Evolutionary conservation across 495 filamentous ascomycete genomes (phyloP).

Genomic region (Penicillium manginii): DNA sequence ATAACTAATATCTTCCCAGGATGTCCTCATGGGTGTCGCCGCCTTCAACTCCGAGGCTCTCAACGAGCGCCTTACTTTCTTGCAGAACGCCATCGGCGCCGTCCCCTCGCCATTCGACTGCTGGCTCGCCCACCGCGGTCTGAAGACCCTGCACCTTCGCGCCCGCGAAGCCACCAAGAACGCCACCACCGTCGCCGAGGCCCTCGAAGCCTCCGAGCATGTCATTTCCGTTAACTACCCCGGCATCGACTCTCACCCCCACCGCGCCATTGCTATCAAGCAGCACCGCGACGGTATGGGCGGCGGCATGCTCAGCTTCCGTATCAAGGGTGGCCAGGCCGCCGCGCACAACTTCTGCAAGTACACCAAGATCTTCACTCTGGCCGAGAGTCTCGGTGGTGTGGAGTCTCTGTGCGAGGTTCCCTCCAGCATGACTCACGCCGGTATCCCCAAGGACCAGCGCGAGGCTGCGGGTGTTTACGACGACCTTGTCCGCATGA

Average conservation of each 20-base stretch:
- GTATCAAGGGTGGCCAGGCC: conserved; percentile 82
- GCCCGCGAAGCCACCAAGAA: conserved; percentile 83
- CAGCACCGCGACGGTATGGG: conserved; percentile 96
- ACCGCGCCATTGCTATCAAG: conserved; percentile 79
- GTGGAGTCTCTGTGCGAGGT: conserved; percentile 93
- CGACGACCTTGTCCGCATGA: conserved; percentile 93
- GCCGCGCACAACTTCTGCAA: conserved; percentile 94
- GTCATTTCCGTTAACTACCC: conserved; percentile 94
- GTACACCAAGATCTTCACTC: conserved; percentile 82
- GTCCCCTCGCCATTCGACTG: conserved; percentile 94
- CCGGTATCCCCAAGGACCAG: conserved; percentile 87
- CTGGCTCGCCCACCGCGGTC: conserved; percentile 97
- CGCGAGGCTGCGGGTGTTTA: conserved; percentile 93
- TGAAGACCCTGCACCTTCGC: conserved; percentile 95
- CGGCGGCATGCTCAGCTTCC: conserved; percentile 96
- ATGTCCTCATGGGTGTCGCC: conserved; percentile 97
- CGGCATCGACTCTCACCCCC: conserved; percentile 82
- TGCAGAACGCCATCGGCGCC: conserved; percentile 97
- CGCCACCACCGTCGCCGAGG: conserved; percentile 74
- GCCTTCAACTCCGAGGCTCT: conserved; percentile 90
- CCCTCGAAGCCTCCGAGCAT: conserved; percentile 78
- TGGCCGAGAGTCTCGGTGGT: conserved; percentile 91
- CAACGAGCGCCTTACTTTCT: conserved; percentile 77
- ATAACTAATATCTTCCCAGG: conserved; percentile 43
- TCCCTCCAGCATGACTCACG: conserved; percentile 93